Conservation (phyloP, 495 filamentous ascomycete species). For the Daldinia vernicosa region DNA sequence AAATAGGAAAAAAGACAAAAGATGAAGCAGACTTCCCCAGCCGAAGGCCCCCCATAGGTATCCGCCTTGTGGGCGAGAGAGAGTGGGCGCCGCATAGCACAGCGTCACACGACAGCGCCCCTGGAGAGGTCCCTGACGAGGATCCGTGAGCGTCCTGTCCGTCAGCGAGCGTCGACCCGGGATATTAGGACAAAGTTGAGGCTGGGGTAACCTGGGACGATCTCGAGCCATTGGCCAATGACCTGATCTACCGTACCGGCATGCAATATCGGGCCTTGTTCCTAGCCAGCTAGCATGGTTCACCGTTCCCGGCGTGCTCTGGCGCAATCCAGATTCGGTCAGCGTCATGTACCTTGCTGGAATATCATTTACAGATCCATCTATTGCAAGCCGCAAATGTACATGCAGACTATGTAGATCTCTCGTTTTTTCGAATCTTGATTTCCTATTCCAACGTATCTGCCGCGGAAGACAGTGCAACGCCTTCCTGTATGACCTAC, state of each 20-base stretch:
- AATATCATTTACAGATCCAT: conserved; percentile 38
- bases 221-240: conserved; percentile 45
- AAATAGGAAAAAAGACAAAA: conserved; percentile 26
- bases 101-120: conserved; percentile 42
- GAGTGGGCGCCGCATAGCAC: conserved; percentile 21
- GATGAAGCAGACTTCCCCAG: conserved; percentile 26
- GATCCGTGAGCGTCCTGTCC: conserved; percentile 35
- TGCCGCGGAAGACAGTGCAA: conserved; percentile 42
- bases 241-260: conserved; percentile 43
- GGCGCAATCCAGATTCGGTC: conserved; percentile 42
- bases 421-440: conserved; percentile 40
- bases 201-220: conserved; percentile 42
- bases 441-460: conserved; percentile 34
- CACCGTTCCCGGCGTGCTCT: conserved; percentile 38
- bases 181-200: conserved; percentile 34
- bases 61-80: conserved; percentile 4
- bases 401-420: conserved; percentile 41
- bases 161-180: conserved; percentile 23
- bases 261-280: conserved; percentile 45
- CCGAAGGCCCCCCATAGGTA: conserved; percentile 6
- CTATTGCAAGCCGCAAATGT: conserved; percentile 26
- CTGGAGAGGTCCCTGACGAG: conserved; percentile 32
- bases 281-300: conserved; percentile 37
- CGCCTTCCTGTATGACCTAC: conserved; percentile 44
- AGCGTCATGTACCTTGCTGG: conserved; percentile 33